phyloP scores from a whole-genome alignment of 768 basidiomycete genomes.

The Porpolomopsis calyptriformis region DNA sequence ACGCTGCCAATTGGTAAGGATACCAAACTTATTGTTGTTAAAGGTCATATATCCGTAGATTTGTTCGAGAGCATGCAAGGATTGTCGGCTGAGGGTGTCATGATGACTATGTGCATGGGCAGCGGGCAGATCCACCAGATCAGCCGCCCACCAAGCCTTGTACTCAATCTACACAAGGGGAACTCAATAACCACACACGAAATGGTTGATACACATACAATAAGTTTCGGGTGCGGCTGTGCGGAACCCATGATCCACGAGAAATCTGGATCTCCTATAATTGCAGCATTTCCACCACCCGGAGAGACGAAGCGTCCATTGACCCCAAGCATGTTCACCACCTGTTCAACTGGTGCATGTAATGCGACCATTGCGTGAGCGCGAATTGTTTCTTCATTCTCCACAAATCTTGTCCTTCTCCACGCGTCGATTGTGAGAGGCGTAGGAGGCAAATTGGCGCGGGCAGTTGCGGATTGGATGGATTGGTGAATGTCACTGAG shows the following conservation, averaged over 20 bases:
- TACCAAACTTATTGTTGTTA: constrained; percentile 12
- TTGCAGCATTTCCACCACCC: too few species aligned
- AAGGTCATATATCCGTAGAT: constrained; percentile 14
- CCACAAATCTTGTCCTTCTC: background rate
- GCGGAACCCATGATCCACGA: too few species aligned
- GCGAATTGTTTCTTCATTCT: constrained; percentile 4
- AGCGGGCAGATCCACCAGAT: constrained; percentile 6
- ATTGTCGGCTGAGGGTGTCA: constrained; percentile 1
- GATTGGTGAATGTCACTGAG: constrained; percentile 7
- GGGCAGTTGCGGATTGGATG: constrained; percentile 9
- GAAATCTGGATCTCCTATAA: too few species aligned
- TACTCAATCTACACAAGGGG: constrained; percentile 11
- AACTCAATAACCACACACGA: constrained; percentile 1
- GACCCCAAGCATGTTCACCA: constrained; percentile 11
- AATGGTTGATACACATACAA: constrained; percentile 7
- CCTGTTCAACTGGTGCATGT: constrained; percentile 6
- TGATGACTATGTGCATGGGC: background rate
- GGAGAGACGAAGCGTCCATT: constrained; percentile 9
- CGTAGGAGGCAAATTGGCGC: constrained; percentile 8
- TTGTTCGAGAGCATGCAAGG: constrained; percentile 10
- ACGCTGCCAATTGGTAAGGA: constrained; percentile 12
- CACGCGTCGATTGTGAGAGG: constrained; percentile 1
- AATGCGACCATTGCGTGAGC: constrained; percentile 6
- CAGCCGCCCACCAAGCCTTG: constrained; percentile 10
- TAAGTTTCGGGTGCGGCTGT: too few species aligned